Conservation (phyloP, 2,329 filamentous ascomycete species). For the Penicillium digitatum region DNA sequence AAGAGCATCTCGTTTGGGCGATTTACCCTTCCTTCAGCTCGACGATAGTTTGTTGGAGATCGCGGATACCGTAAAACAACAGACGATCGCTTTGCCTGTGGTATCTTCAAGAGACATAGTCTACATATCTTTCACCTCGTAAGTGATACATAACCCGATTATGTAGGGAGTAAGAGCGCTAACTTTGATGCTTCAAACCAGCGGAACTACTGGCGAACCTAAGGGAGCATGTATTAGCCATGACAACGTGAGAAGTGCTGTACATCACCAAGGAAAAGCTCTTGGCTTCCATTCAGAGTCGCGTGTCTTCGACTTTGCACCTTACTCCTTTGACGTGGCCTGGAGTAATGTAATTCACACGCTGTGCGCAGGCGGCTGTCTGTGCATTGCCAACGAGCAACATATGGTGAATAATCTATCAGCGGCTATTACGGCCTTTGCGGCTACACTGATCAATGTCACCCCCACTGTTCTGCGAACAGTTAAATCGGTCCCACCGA, state of each 20-base stretch:
- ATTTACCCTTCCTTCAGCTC: background rate
- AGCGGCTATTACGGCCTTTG: background rate
- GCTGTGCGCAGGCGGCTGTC: background rate
- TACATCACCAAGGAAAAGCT: background rate
- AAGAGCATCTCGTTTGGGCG: background rate
- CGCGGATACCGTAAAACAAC: background rate
- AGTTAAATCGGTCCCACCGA: background rate
- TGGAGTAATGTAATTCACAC: background rate
- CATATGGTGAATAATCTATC: background rate
- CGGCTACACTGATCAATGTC: background rate
- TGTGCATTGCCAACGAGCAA: background rate
- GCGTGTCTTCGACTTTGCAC: background rate
- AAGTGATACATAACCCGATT: background rate
- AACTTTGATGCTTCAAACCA: background rate
- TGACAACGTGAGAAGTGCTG: background rate
- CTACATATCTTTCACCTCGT: background rate
- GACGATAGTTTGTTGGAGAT: background rate
- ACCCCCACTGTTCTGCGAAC: background rate
- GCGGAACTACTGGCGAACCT: background rate
- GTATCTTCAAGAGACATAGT: background rate
- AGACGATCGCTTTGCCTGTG: background rate
- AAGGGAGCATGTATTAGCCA: background rate
- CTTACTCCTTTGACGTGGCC: conserved; percentile 1
- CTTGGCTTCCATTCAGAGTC: background rate
- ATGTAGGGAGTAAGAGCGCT: background rate